These are phyloP conservation scores for Penicillium sp. DNA, from an alignment of 2,329 filamentous ascomycete species.

Conservation along the genomic window DNA sequence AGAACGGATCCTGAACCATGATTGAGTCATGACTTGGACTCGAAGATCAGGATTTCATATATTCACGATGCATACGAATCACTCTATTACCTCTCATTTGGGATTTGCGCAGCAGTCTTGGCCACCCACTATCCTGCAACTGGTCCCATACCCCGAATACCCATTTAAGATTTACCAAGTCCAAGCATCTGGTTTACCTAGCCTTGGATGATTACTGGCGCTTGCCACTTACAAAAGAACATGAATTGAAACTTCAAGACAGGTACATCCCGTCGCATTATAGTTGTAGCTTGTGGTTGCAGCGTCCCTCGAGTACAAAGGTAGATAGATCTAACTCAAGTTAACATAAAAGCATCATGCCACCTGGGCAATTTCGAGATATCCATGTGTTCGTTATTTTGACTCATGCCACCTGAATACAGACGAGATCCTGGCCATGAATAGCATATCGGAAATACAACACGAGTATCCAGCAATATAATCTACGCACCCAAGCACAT, in stretches of 20 bases:
- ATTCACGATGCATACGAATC: constrained; percentile 5
- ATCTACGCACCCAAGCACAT: not conserved
- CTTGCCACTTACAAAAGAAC: not conserved
- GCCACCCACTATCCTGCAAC: not conserved
- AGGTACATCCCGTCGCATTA: not conserved
- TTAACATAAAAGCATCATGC: too few relatives aligned
- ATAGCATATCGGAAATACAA: not conserved
- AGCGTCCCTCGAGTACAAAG: not conserved
- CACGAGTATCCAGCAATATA: not conserved
- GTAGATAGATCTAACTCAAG: too few relatives aligned
- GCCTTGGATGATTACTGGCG: not conserved
- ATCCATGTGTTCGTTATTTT: too few relatives aligned
- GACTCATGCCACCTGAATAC: too few relatives aligned
- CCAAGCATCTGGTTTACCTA: not conserved
- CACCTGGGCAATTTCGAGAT: too few relatives aligned
- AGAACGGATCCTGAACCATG: not conserved
- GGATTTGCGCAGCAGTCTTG: not conserved
- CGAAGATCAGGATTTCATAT: not conserved
- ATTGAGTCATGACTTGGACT: not conserved
- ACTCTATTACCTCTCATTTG: not conserved
- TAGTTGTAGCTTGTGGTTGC: not conserved
- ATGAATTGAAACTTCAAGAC: not conserved
- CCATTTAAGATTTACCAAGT: not conserved
- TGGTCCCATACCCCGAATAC: not conserved
- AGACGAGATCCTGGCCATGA: not conserved